A percentile compares a stretch with the other conserved stretches of the same genome.
Conservation (phyloP, 2,329 filamentous ascomycete species). For the Xylaria sp. region DNA sequence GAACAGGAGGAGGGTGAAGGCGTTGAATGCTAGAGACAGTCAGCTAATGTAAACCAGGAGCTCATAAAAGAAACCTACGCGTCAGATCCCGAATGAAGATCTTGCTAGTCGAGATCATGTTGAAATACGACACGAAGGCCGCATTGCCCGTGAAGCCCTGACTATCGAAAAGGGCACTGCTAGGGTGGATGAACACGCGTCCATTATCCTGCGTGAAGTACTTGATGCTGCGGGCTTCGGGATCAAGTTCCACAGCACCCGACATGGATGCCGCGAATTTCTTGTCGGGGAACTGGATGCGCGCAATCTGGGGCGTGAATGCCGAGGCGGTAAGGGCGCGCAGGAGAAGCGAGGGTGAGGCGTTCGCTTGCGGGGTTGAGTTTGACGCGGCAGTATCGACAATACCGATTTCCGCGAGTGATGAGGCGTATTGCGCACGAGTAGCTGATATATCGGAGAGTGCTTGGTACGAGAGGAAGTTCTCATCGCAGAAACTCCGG, state of each 20-base stretch:
- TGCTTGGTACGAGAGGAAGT: conserved; percentile 78
- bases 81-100: conserved; percentile 88
- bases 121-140: conserved; percentile 83
- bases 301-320: conserved; percentile 79
- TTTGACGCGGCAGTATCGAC: conserved; percentile 33
- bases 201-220: conserved; percentile 85
- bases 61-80: conserved; percentile 49
- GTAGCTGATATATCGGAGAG: conserved; percentile 86
- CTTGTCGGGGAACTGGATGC: conserved; percentile 91
- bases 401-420: conserved; percentile 81
- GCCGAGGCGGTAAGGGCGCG: conserved; percentile 67
- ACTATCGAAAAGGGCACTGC: conserved; percentile 76
- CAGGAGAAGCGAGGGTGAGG: conserved; percentile 46
- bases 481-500: conserved; percentile 73
- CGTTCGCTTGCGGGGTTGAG: conserved; percentile 22
- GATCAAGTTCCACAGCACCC: conserved; percentile 87
- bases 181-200: conserved; percentile 88
- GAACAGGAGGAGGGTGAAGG: conserved; percentile 83
- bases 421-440: conserved; percentile 75
- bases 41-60: background rate
- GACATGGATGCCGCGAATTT: conserved; percentile 86
- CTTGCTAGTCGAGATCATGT: conserved; percentile 86
- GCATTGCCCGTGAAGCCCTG: conserved; percentile 71
- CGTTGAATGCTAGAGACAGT: conserved; percentile 67
- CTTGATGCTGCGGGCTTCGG: conserved; percentile 85